Conservation (phyloP, 108 stramenopile genomes). For the Heterococcus sp. region DNA sequence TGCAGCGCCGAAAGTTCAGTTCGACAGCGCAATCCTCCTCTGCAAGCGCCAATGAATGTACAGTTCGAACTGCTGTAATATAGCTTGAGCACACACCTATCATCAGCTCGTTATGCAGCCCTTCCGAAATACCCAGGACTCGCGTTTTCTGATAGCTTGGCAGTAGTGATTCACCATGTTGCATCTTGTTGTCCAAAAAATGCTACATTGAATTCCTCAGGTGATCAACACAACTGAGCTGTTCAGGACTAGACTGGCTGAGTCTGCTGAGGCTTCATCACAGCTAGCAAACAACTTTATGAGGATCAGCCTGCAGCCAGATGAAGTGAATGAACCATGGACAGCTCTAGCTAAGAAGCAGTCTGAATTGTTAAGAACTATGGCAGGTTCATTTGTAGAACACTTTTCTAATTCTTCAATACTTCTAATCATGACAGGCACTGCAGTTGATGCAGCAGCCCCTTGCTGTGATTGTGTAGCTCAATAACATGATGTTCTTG, state of each 20-base stretch:
- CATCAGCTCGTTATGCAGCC: background rate
- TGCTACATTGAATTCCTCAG: background rate
- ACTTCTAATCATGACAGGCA: too few relatives aligned
- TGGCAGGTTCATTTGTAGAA: background rate
- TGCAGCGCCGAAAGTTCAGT: background rate
- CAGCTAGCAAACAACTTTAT: background rate
- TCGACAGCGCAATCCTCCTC: background rate
- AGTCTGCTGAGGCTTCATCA: background rate
- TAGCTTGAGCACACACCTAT: background rate
- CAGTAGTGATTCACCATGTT: background rate
- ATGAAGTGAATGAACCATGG: background rate
- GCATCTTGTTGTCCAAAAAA: background rate
- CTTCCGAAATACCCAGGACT: background rate
- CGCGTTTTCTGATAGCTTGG: background rate
- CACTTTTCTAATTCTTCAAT: background rate
- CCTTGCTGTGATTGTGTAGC: too few relatives aligned
- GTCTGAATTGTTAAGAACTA: background rate
- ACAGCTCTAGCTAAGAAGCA: background rate
- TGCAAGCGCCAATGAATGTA: background rate
- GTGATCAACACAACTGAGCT: background rate
- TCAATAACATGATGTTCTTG: background rate
- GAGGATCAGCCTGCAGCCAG: background rate
- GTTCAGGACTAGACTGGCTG: background rate
- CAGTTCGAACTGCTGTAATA: background rate
- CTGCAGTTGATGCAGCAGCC: too few relatives aligned